phyloP scores from a whole-genome alignment of 768 basidiomycete genomes.

The Russula virescens region DNA sequence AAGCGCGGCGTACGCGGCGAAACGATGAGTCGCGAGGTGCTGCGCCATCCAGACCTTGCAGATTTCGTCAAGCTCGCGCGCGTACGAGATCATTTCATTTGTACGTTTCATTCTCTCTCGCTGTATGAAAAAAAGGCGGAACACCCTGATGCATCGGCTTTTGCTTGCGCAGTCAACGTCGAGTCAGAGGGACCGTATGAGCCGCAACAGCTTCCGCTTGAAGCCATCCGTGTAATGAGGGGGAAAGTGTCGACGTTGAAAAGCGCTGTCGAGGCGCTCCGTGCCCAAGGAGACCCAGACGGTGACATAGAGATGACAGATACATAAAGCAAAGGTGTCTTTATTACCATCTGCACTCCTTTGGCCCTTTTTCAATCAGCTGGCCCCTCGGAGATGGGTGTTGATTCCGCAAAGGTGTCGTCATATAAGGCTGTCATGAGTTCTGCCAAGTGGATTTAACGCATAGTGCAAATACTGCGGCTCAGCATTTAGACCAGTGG shows the following conservation, averaged over 20 bases:
- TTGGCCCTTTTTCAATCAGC: no score
- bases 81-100: conserved; percentile 89
- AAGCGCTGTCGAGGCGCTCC: conserved; percentile 52
- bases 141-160: conserved; percentile 9
- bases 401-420: no score
- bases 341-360: no score
- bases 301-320: conserved; percentile 54
- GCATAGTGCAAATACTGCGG: no score
- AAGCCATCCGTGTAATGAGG: conserved; percentile 77
- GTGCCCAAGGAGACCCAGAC: conserved; percentile 34
- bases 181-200: conserved; percentile 88
- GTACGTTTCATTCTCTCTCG: conserved; percentile 40
- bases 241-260: conserved; percentile 63
- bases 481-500: no score
- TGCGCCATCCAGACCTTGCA: conserved; percentile 87
- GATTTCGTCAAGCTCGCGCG: conserved; percentile 78
- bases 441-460: no score
- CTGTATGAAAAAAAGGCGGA: not conserved
- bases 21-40: conserved; percentile 85
- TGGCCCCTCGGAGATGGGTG: no score
- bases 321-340: conserved; percentile 20
- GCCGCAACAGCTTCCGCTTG: conserved; percentile 76
- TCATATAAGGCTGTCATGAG: no score
- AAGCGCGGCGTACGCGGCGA: conserved; percentile 68
- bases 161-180: conserved; percentile 60